Conservation (phyloP, 768 basidiomycete species). For the Floccularia luteovirens region DNA sequence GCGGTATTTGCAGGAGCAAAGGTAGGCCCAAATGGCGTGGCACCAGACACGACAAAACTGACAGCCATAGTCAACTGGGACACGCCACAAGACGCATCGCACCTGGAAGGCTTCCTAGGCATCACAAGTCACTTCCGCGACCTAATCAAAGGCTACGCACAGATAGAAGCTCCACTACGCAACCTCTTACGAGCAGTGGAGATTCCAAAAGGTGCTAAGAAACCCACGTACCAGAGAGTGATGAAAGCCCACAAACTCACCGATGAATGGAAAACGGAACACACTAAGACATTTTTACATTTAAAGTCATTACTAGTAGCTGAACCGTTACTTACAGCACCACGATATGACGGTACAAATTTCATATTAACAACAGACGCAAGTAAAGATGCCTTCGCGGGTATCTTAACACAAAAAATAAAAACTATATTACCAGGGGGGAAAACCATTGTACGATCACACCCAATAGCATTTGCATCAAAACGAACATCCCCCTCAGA, state of each 20-base stretch:
- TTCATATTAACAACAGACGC: constrained; percentile 27
- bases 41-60: constrained; percentile 23
- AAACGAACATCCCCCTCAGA: constrained; percentile 19
- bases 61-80: constrained; percentile 23
- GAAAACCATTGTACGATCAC: constrained; percentile 6
- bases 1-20: constrained; percentile 22
- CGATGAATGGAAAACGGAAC: constrained; percentile 10
- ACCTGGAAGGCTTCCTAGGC: constrained; percentile 23
- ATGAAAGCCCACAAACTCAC: constrained; percentile 11
- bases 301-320: constrained; percentile 22
- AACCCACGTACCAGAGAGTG: constrained; percentile 13
- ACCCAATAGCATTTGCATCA: constrained; percentile 21
- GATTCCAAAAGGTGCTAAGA: constrained; percentile 9
- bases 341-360: constrained; percentile 21
- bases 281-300: constrained; percentile 13
- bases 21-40: constrained; percentile 21
- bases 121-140: constrained; percentile 21
- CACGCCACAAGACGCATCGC: constrained; percentile 13
- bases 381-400: constrained; percentile 22
- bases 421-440: constrained; percentile 11
- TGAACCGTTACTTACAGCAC: constrained; percentile 21
- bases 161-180: constrained; percentile 16
- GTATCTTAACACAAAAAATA: constrained; percentile 17
- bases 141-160: constrained; percentile 22
- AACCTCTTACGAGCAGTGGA: constrained; percentile 14